A percentile compares a stretch with the other conserved stretches of the same genome.
These are phyloP conservation scores for Globisporangium lucens DNA, from an alignment of 352 stramenopile genomes.

Conservation along the genomic window DNA sequence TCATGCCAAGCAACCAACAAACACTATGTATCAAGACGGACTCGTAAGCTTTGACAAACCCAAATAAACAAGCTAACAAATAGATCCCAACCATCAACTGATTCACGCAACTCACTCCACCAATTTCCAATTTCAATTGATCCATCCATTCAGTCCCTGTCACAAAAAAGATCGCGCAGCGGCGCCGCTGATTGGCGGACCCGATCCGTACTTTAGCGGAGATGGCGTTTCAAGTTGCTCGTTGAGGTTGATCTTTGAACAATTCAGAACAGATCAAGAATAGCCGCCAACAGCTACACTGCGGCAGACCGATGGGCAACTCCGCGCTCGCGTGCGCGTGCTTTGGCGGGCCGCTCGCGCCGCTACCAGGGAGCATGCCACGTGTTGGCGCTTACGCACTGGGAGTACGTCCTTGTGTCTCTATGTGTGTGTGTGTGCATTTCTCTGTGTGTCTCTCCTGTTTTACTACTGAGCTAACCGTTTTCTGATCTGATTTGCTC, in stretches of 20 bases:
- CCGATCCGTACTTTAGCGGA: constrained; percentile 5
- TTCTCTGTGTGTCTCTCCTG: background rate
- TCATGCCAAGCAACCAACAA: background rate
- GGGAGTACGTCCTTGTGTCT: background rate
- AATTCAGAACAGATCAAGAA: background rate
- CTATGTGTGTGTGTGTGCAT: background rate
- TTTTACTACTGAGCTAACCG: background rate
- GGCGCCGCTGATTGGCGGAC: constrained; percentile 3
- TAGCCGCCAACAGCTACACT: background rate
- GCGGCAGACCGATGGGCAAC: constrained; percentile 19
- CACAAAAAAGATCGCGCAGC: constrained; percentile 14
- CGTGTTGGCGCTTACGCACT: background rate
- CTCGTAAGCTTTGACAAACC: background rate
- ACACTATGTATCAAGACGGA: background rate
- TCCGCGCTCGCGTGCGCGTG: constrained; percentile 20
- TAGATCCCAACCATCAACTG: background rate
- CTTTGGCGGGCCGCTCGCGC: constrained; percentile 8
- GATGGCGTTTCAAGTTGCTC: background rate
- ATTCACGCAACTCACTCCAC: background rate
- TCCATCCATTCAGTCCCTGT: constrained; percentile 4
- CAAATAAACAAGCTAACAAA: background rate
- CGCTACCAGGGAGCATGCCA: too few species aligned
- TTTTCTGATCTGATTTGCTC: background rate
- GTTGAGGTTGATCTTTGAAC: constrained; percentile 8
- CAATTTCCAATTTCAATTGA: background rate